Percentiles rank a stretch among this genome's conserved stretches.
phyloP scores from a whole-genome alignment of 768 basidiomycete species.

The Serendipita vermifera region DNA sequence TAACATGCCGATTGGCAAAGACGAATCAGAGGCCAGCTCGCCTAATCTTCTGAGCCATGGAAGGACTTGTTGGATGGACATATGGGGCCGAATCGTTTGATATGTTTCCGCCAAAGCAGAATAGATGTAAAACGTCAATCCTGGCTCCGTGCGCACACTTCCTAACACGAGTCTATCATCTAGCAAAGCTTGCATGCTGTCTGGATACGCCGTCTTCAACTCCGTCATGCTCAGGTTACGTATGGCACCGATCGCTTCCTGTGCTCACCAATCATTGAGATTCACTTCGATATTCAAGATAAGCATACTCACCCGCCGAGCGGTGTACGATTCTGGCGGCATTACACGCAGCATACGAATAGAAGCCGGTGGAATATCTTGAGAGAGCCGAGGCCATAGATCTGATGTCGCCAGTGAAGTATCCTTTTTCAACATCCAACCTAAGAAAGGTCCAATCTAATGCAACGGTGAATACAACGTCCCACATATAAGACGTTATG shows the following conservation, averaged over 20 bases:
- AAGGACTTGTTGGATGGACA: slow-evolving; percentile 60
- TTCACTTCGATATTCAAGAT: not conserved
- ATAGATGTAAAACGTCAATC: slow-evolving; percentile 26
- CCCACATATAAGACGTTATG: not conserved
- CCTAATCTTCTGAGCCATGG: slow-evolving; percentile 64
- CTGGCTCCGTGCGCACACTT: slow-evolving; percentile 18
- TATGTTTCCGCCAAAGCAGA: slow-evolving; percentile 79
- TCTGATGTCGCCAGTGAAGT: slow-evolving; percentile 51
- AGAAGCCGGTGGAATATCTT: slow-evolving; percentile 64
- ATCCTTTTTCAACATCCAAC: slow-evolving; percentile 79
- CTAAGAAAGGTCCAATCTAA: slow-evolving; percentile 45
- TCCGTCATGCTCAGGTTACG: slow-evolving; percentile 75
- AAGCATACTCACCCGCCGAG: slow-evolving; percentile 37
- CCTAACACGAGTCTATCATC: slow-evolving; percentile 86
- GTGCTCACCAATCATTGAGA: not conserved
- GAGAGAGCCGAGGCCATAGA: slow-evolving; percentile 57
- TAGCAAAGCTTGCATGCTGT: slow-evolving; percentile 77
- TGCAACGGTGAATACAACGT: not conserved
- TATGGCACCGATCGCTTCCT: slow-evolving; percentile 89
- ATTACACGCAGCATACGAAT: slow-evolving; percentile 89
- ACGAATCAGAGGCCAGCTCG: not conserved
- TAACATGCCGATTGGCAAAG: not conserved
- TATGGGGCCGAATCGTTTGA: slow-evolving; percentile 77
- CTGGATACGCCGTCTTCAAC: slow-evolving; percentile 63
- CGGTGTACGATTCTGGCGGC: slow-evolving; percentile 70